Evolutionary conservation across 1,139 yeast genomes (phyloP).

Genomic region (Yamadazyma kanchanaburiensis): DNA sequence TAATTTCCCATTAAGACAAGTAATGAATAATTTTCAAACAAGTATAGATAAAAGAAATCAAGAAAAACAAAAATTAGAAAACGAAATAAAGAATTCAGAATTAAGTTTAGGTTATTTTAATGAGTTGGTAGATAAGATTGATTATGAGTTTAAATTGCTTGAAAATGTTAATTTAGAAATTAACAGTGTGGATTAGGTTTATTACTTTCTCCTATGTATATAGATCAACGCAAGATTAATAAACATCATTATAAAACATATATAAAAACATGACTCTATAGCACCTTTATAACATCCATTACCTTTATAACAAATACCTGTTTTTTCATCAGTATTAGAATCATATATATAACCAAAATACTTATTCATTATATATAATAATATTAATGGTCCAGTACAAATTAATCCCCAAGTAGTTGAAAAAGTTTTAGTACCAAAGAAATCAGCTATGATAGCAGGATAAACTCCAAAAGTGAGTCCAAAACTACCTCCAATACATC

Average conservation of each 20-base stretch:
- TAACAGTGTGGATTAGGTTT: constrained; percentile 45
- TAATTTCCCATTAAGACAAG: constrained; percentile 79
- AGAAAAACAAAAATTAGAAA: constrained; percentile 57
- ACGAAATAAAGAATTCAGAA: constrained; percentile 54
- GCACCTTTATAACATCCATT: constrained; percentile 37
- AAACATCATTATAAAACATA: constrained; percentile 21
- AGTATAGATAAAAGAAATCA: constrained; percentile 59
- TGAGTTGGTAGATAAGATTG: constrained; percentile 46
- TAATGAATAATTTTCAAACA: constrained; percentile 71
- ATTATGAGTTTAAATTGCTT: constrained; percentile 44
- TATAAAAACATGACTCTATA: constrained; percentile 25
- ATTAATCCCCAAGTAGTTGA: constrained; percentile 47
- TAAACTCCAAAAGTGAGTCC: constrained; percentile 43
- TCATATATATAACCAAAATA: constrained; percentile 41
- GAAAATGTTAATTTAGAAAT: constrained; percentile 54
- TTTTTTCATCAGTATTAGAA: constrained; percentile 24
- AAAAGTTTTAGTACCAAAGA: constrained; percentile 39
- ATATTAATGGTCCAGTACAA: constrained; percentile 39
- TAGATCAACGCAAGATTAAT: constrained; percentile 22
- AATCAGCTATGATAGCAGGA: constrained; percentile 47
- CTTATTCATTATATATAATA: constrained; percentile 34
- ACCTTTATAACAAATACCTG: constrained; percentile 35
- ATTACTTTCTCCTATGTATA: constrained; percentile 20
- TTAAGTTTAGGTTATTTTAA: constrained; percentile 60
- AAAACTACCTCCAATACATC: constrained; percentile 35